These are phyloP conservation scores for Penicillium sp. DNA, from an alignment of 2,329 filamentous ascomycete genomes.

Conservation along the genomic window DNA sequence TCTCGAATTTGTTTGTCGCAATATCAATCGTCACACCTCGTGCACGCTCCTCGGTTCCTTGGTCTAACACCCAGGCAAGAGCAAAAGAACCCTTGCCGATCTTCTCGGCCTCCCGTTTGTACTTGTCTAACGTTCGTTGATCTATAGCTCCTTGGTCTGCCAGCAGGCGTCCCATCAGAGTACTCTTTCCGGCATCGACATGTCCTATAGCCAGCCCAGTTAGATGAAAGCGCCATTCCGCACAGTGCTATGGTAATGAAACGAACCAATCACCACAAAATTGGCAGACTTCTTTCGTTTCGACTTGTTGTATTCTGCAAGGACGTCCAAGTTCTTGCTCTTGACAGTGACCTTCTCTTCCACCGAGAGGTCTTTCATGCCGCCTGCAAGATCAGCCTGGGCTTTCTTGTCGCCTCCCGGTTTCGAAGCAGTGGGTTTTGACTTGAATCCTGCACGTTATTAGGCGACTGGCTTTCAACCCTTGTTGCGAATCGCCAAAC, in stretches of 20 bases:
- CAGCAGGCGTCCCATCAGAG: conserved; percentile 90
- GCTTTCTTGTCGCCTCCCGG: conserved; percentile 42
- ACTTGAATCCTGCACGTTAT: conserved; percentile 46
- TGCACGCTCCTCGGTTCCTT: conserved; percentile 81
- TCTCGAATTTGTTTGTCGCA: conserved; percentile 91
- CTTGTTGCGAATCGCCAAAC: conserved; percentile 57
- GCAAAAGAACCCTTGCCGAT: conserved; percentile 95
- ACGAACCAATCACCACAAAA: conserved; percentile 85
- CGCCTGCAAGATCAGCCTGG: conserved; percentile 47
- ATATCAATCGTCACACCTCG: conserved; percentile 96
- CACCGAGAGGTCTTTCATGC: conserved; percentile 49
- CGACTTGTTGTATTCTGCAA: conserved; percentile 73
- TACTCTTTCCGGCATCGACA: conserved; percentile 96
- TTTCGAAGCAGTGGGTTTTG: conserved; percentile 43
- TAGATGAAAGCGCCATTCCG: conserved; percentile 13
- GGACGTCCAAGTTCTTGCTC: conserved; percentile 78
- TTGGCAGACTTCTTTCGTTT: conserved; percentile 77
- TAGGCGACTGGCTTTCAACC: conserved; percentile 35
- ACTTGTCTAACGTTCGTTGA: conserved; percentile 81
- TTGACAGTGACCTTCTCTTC: conserved; percentile 55
- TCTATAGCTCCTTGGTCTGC: conserved; percentile 86
- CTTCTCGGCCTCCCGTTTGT: conserved; percentile 81
- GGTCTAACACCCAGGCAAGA: conserved; percentile 93
- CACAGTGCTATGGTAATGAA: not conserved
- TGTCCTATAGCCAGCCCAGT: conserved; percentile 60